phyloP scores from a whole-genome alignment of 164 flowering plant genomes.

The Magnolia changhungtana region DNA sequence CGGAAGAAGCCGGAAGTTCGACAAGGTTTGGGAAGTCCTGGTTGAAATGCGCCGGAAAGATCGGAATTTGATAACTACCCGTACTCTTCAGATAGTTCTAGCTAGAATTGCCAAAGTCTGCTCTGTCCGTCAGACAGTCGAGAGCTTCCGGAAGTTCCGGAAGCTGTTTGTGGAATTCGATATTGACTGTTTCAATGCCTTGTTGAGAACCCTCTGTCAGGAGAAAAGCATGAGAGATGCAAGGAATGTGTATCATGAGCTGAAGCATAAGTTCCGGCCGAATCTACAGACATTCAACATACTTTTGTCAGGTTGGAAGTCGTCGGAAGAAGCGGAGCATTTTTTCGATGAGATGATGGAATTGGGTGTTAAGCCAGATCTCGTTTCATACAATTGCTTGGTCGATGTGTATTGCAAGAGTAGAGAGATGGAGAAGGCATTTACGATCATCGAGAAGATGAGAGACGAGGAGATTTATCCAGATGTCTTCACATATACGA shows the following conservation, averaged over 20 bases:
- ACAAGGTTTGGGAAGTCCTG: slow-evolving; percentile 58
- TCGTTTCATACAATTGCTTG: slow-evolving; percentile 81
- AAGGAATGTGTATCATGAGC: slow-evolving; percentile 73
- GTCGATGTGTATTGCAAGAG: slow-evolving; percentile 81
- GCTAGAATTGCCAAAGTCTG: slow-evolving; percentile 77
- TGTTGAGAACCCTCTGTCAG: slow-evolving; percentile 80
- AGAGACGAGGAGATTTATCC: slow-evolving; percentile 46
- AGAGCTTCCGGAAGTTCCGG: slow-evolving; percentile 54
- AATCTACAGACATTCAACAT: slow-evolving; percentile 80
- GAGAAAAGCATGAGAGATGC: slow-evolving; percentile 93
- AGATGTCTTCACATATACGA: slow-evolving; percentile 73
- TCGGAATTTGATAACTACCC: slow-evolving; percentile 45
- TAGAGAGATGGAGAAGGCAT: slow-evolving; percentile 64
- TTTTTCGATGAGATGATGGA: slow-evolving; percentile 73
- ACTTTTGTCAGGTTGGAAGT: slow-evolving; percentile 80
- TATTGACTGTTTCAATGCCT: slow-evolving; percentile 56
- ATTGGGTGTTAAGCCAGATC: slow-evolving; percentile 69
- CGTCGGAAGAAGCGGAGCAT: slow-evolving; percentile 71
- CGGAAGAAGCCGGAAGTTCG: slow-evolving; percentile 62
- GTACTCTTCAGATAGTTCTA: slow-evolving; percentile 65
- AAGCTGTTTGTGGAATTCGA: slow-evolving; percentile 49
- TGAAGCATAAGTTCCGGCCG: slow-evolving; percentile 61
- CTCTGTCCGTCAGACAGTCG: slow-evolving; percentile 72
- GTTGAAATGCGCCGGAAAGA: slow-evolving; percentile 53
- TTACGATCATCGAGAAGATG: slow-evolving; percentile 56